phyloP scores from a whole-genome alignment of 2,329 filamentous ascomycete species.

The Diplocarpon mali region DNA sequence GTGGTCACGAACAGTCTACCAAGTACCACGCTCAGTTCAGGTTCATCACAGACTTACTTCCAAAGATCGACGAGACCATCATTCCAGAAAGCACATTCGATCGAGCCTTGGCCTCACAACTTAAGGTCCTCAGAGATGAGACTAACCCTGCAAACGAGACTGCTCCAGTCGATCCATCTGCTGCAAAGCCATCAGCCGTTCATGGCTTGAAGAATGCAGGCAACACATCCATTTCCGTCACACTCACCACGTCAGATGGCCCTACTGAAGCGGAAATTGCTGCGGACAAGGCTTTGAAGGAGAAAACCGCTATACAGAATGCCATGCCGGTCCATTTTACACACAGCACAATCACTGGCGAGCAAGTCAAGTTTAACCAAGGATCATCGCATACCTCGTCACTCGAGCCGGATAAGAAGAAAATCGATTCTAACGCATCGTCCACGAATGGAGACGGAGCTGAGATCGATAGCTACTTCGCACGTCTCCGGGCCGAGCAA shows the following conservation, averaged over 20 bases:
- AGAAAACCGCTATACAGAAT: conserved; percentile 56
- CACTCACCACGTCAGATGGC: conserved; percentile 54
- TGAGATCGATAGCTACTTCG: conserved; percentile 57
- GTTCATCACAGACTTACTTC: conserved; percentile 65
- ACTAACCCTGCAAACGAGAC: conserved; percentile 53
- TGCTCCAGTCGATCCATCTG: conserved; percentile 42
- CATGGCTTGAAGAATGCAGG: conserved; percentile 56
- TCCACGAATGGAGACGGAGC: conserved; percentile 40
- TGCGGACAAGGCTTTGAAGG: conserved; percentile 52
- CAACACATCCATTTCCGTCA: conserved; percentile 58
- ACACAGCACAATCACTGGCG: conserved; percentile 55
- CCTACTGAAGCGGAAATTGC: conserved; percentile 56
- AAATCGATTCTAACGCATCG: conserved; percentile 28
- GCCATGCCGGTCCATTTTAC: conserved; percentile 62
- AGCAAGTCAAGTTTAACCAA: conserved; percentile 41
- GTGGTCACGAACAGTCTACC: conserved; percentile 62
- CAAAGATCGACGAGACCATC: conserved; percentile 62
- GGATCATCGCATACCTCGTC: conserved; percentile 29
- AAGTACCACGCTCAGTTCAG: conserved; percentile 69
- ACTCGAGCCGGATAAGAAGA: conserved; percentile 37
- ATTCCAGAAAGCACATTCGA: conserved; percentile 70
- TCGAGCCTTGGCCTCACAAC: conserved; percentile 49
- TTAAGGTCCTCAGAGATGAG: conserved; percentile 55
- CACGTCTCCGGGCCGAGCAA: conserved; percentile 52
- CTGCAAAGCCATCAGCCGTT: conserved; percentile 53